Conservation (phyloP, 2,329 filamentous ascomycete genomes). For the Lizonia empirigonia region DNA sequence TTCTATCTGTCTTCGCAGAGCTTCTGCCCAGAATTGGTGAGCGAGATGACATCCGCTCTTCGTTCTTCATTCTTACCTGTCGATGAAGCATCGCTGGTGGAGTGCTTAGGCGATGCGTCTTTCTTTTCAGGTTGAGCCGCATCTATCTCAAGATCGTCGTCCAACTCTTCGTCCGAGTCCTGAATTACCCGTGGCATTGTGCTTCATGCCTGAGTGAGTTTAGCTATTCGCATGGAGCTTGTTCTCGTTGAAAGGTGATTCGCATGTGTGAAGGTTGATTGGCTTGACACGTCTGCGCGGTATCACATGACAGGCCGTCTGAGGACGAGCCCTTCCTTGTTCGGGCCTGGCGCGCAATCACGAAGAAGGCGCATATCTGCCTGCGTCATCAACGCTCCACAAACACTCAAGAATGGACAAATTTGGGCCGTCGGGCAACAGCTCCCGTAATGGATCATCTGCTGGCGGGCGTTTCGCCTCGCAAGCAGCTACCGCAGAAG, state of each 20-base stretch:
- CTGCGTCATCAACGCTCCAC: neutral
- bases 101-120: constrained; percentile 25
- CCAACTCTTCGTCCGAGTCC: constrained; percentile 47
- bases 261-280: constrained; percentile 6
- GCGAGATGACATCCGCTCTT: neutral
- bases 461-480: constrained; percentile 69
- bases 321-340: constrained; percentile 7
- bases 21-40: neutral
- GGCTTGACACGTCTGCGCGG: constrained; percentile 26
- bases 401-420: constrained; percentile 35
- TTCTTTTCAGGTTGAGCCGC: constrained; percentile 14
- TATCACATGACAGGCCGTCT: constrained; percentile 31
- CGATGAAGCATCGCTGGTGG: constrained; percentile 10
- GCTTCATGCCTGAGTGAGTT: constrained; percentile 4
- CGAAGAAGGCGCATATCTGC: neutral
- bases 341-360: constrained; percentile 9
- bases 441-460: constrained; percentile 27
- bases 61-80: constrained; percentile 3
- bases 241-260: neutral
- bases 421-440: constrained; percentile 19
- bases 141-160: constrained; percentile 36
- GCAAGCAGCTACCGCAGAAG: constrained; percentile 76
- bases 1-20: constrained; percentile 23
- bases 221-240: too few species aligned
- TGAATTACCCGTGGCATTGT: constrained; percentile 40